Evolutionary conservation across 2,329 filamentous ascomycete species (phyloP).

Genomic region (Apiospora koreana): DNA sequence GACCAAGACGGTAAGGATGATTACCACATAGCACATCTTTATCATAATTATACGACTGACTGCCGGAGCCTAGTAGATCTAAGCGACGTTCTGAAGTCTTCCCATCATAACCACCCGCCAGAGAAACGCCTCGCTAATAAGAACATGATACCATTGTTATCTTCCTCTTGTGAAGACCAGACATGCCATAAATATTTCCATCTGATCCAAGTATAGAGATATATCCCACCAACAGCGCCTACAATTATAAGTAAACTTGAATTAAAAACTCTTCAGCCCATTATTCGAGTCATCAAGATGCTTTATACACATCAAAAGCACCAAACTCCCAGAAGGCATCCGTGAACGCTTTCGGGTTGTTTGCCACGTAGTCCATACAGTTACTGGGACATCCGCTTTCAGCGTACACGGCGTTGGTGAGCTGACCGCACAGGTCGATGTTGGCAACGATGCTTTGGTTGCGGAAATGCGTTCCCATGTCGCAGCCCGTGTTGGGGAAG

Average conservation of each 20-base stretch:
- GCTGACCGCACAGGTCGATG: slow-evolving; percentile 64
- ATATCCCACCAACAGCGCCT: neutral
- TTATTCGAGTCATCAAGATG: slow-evolving; percentile 22
- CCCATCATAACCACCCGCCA: neutral
- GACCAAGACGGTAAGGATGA: neutral
- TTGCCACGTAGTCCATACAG: slow-evolving; percentile 59
- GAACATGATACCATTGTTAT: neutral
- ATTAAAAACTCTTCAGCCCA: neutral
- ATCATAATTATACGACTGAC: neutral
- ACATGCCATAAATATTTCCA: neutral
- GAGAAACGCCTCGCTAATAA: slow-evolving; percentile 8
- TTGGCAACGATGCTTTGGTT: slow-evolving; percentile 69
- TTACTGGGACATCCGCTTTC: slow-evolving; percentile 52
- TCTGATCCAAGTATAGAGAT: neutral
- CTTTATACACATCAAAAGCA: slow-evolving; percentile 58
- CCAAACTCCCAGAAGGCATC: slow-evolving; percentile 69
- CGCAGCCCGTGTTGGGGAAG: slow-evolving; percentile 64
- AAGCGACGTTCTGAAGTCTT: neutral
- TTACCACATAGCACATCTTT: neutral
- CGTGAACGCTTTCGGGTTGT: slow-evolving; percentile 54
- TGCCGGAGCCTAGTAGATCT: slow-evolving; percentile 6
- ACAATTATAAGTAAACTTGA: neutral
- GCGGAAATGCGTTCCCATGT: slow-evolving; percentile 59
- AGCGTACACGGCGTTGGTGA: slow-evolving; percentile 49
- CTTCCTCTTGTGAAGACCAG: neutral